Evolutionary conservation across 176 grass and related monocot species (phyloP), one percentile per base, ranked within the genome.

Genomic region (Zoysia pacifica): DNA sequence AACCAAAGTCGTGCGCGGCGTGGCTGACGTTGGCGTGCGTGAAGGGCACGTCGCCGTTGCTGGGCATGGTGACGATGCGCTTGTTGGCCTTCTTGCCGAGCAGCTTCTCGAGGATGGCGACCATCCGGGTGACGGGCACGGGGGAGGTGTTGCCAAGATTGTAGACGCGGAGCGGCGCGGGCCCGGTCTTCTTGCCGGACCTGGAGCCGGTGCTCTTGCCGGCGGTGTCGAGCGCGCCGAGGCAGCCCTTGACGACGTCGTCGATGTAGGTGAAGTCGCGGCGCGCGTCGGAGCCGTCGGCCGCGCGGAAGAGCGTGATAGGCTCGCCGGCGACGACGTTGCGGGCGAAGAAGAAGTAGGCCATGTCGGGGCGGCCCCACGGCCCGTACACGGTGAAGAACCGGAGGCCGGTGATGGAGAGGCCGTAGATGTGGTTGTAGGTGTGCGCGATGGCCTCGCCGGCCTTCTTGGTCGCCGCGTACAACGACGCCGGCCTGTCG

Each of bases 341-440:
- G 16, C 84, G 72, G 20, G 93, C 79, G 82, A 98, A 98, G 79
- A 48, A 94, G 88, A 98, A 98, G 87, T 98, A 98, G 50, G 95
- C 95, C 95, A 98, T 98, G 79, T 98, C 95, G 70, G 95, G 95
- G 62, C 95, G 92, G 45, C 95, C 95, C 92, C 90, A 94, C 0
- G 95, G 95, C 2, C 95, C 95, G 80, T 98, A 98, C 1, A 98
- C 95, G 39, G 95, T 98, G 84, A 98, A 98, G 88, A 98, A 98
- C 40, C 95, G 95, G 38, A 98, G 80, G 19, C 92, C 95, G 3
- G 95, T 98, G 79, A 98, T 87, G 87, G 92, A 94, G 50, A 98
- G 91, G 15, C 95, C 95, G 77, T 98, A 98, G 84, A 98, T 98
- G 84, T 98, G 92, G 86, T 94, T 98, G 85, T 98, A 98, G 0